Percentiles rank a stretch among this genome's conserved stretches.
Conservation (phyloP, 306 rosid genomes). For the Dryas drummondii region DNA sequence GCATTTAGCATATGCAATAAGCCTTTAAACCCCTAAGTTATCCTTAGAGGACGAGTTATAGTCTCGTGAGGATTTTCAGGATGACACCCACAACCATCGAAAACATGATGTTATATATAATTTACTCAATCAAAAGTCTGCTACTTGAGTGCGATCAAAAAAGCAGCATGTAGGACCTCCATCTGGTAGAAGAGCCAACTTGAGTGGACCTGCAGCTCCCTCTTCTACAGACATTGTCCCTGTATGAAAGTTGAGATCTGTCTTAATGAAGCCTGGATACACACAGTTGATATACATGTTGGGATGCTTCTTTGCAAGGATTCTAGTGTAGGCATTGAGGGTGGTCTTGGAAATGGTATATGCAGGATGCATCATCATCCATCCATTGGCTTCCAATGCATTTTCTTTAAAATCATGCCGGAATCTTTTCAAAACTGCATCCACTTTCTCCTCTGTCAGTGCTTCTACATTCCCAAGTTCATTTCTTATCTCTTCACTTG, state of each 20-base stretch:
- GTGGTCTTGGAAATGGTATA: constrained; percentile 52
- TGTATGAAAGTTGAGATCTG: constrained; percentile 49
- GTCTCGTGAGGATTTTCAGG: no score
- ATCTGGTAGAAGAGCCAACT: constrained; percentile 44
- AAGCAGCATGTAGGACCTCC: constrained; percentile 49
- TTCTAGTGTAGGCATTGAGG: constrained; percentile 57
- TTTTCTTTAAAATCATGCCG: constrained; percentile 43
- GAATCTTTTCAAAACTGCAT: constrained; percentile 39
- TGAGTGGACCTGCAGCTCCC: constrained; percentile 54
- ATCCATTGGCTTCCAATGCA: constrained; percentile 50
- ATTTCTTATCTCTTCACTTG: constrained; percentile 39
- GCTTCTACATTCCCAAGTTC: constrained; percentile 40
- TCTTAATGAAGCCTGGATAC: constrained; percentile 55
- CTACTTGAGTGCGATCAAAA: constrained; percentile 41
- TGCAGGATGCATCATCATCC: constrained; percentile 57
- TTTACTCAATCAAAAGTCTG: constrained; percentile 29
- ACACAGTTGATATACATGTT: constrained; percentile 52
- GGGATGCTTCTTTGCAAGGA: constrained; percentile 46
- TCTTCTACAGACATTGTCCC: constrained; percentile 44
- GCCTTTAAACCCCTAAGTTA: no score
- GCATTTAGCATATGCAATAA: no score
- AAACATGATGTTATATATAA: no score
- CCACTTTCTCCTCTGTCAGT: constrained; percentile 53
- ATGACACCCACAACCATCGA: no score
- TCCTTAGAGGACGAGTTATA: no score